Base-by-base conservation (phyloP, 495 filamentous ascomycete species). In the Geopyxis carbonaria region DNA sequence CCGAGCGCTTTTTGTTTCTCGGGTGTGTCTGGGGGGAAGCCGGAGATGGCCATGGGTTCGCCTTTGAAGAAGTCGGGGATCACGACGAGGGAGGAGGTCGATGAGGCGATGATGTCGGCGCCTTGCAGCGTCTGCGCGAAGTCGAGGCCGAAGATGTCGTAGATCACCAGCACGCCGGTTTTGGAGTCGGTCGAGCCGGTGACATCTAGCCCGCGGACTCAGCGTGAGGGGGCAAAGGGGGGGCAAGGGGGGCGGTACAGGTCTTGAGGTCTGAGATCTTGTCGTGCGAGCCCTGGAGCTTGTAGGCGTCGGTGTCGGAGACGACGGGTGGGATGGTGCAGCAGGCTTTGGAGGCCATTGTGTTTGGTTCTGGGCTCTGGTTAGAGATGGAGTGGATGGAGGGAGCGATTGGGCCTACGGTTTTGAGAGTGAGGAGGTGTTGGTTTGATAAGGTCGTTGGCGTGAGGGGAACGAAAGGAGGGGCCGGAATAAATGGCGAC, bases 1-100 rank as follows among this genome's bases (percentile, higher is more conserved):
- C 70, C 70, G 5, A 97, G 63, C 43, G 69, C 72, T 64, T 80
- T 57, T 57, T 73, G 66, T 64, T 93, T 83, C 53, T 93, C 82
- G 14, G 76, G 62, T 33, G 64, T 93, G 58, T 80, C 66, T 15
- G 86, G 80, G 0, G 86, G 86, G 64, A 77, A 81, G 64, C 63
- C 56, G 28, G 8, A 4, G 38, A 72, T 62, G 35, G 70, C 64
- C 28, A 64, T 63, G 0, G 66, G 64, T 23, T 68, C 57, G 45
- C 70, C 77, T 22, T 70, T 54, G 60, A 81, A 76, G 60, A 69
- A 76, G 59, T 82, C 77, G 1, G 75, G 75, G 40, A 82, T 74
- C 55, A 76, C 68, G 41, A 80, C 73, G 21, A 72, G 62, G 46
- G 68, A 46, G 31, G 66, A 53, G 43, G 68, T 65, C 23, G 61